These are phyloP conservation scores for Plenodomus biglobosus DNA, from an alignment of 2,329 filamentous ascomycete genomes.

Conservation along the genomic window DNA sequence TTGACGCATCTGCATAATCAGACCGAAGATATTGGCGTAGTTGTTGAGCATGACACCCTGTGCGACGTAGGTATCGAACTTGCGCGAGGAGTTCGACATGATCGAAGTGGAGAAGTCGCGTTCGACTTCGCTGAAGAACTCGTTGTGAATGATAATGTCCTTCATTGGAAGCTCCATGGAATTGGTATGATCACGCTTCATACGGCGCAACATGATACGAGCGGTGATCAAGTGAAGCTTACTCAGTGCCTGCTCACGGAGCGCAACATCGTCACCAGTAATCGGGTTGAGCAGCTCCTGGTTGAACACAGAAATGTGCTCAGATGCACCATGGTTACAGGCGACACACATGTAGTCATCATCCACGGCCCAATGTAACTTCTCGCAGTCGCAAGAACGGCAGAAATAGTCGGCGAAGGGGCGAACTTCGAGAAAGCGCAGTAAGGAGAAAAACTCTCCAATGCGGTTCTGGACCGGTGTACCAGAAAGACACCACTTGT, in stretches of 20 bases:
- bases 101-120: conserved; percentile 94
- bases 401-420: conserved; percentile 95
- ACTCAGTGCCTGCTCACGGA: conserved; percentile 69
- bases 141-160: conserved; percentile 85
- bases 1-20: conserved; percentile 99
- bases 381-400: conserved; percentile 78
- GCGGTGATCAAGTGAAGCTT: conserved; percentile 89
- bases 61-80: conserved; percentile 94
- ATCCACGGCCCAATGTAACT: conserved; percentile 80
- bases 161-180: conserved; percentile 97
- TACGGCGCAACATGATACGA: conserved; percentile 90
- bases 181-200: conserved; percentile 91
- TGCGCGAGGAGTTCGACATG: conserved; percentile 85
- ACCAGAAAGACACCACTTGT: conserved; percentile 94
- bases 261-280: conserved; percentile 50
- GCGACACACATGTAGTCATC: conserved; percentile 68
- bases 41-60: conserved; percentile 84
- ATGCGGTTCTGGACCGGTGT: conserved; percentile 97
- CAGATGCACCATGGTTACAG: conserved; percentile 67
- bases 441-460: conserved; percentile 91
- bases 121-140: conserved; percentile 96
- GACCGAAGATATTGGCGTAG: conserved; percentile 97
- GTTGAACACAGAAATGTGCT: conserved; percentile 83
- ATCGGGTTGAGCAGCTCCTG: conserved; percentile 88
- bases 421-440: conserved; percentile 84